Base-by-base conservation (phyloP, 2,329 filamentous ascomycete genomes). In the Erysiphe pulchra region DNA sequence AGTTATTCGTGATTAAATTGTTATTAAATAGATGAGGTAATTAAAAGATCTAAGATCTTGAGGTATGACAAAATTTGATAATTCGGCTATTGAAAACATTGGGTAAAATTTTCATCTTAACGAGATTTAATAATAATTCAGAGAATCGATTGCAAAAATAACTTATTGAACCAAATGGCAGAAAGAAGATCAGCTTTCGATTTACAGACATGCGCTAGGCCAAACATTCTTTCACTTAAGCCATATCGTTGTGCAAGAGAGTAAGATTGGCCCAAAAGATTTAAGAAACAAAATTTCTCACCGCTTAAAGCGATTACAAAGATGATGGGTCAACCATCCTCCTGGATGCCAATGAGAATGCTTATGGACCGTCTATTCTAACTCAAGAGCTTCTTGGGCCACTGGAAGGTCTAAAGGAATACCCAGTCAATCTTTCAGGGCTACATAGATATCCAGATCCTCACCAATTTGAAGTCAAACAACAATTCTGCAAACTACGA, bases 311-410 rank as follows among this genome's bases (percentile, higher is more conserved):
- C 65, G 90, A 98, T 71, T 95, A 98, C 72, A 94, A 98, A 66
- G 87, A 98, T 61, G 81, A 98, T 59, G 90, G 90, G 53, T 87
- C 77, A 48, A 95, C 95, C 58, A 76, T 95, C 56, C 77, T 98
- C 45, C 80, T 98, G 52, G 90, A 98, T 60, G 90, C 90, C 54
- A 98, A 98, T 57, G 90, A 98, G 65, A 98, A 98, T 58, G 85
- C 90, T 48, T 94, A 80, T 56, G 90, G 90, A 0, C 87, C 90
- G 0, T 79, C 82, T 1, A 28, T 28, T 7, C 65, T 94, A 43
- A 64, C 68, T 2, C 54, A 77, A 43, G 61, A 62, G 30, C 57
- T 69, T 37, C 59, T 63, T 2, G 57, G 54, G 24, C 52, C 51
- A 38, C 61, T 62, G 47, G 54, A 55, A 62, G 55, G 59, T 32